Percentiles rank a stretch among this genome's conserved stretches.
Evolutionary conservation across 148 eudicot genomes (phyloP).

Genomic region (Oxyria digyna): DNA sequence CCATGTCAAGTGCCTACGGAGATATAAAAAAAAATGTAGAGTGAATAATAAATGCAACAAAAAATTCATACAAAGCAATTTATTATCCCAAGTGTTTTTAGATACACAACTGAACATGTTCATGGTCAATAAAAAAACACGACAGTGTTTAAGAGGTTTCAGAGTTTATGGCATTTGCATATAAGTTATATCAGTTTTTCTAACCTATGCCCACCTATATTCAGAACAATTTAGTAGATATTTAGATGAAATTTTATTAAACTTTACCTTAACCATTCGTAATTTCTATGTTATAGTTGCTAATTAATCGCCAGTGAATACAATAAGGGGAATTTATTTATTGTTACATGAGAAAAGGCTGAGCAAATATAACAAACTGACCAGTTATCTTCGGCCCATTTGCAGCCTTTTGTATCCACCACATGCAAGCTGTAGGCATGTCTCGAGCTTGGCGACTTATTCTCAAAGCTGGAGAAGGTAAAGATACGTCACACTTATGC

Average conservation of each 20-base stretch:
- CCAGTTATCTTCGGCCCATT: slow-evolving; percentile 90
- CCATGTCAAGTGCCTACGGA: neutral
- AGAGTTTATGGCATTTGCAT: neutral
- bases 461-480: slow-evolving; percentile 62
- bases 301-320: neutral
- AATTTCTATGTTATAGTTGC: no score
- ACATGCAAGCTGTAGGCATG: slow-evolving; percentile 94
- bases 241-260: no score
- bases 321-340: neutral
- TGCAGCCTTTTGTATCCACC: slow-evolving; percentile 83
- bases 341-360: neutral
- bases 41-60: neutral
- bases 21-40: neutral
- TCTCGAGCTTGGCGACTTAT: slow-evolving; percentile 74
- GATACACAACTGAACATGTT: neutral
- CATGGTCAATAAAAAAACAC: neutral
- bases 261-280: no score
- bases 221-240: no score
- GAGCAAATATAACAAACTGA: slow-evolving; percentile 23
- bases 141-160: neutral
- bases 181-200: neutral
- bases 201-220: no score
- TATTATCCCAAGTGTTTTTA: neutral
- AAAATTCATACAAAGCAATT: neutral
- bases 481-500: neutral